Evolutionary conservation across 1,284 basidiomycete genomes (phyloP), one percentile per base, ranked within the genome.

Genomic region (Rhizoctonia solani): DNA sequence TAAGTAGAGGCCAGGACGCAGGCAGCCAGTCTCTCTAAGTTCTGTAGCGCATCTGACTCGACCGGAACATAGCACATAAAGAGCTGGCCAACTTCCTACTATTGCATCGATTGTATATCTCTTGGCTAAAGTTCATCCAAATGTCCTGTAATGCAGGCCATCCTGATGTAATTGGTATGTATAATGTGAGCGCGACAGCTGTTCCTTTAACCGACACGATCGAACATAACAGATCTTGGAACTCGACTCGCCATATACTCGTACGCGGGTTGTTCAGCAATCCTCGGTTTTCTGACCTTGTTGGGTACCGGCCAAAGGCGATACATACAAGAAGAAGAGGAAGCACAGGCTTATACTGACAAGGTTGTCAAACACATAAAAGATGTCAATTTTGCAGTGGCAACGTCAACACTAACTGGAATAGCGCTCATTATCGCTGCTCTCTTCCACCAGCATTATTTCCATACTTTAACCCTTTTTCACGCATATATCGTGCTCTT

Each of bases 401-500:
- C 34, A 37, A 61, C 44, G 2, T 37, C 32, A n/a, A 61, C 58
- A 4, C 46, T 61, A 13, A 61, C 58, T 19, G 58, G 58, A 14
- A 34, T 47, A 25, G 58, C 58, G 46, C 47, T 61, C 25, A 61
- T 61, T 11, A 32, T 32, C 4, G 58, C 58, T 5, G 46, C 58
- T 11, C 21, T 61, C 9, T 14, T 50, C 3, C 58, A 61, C 23
- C 29, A 61, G 25, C 58, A 37, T 23, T 27, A 27, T 16, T 41
- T 50, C n/a, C 58, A 61, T 19, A 41, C 13, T n/a, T 50, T 61
- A 30, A 32, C 27, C 16, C 46, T 61, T 13, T 61, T 61, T 21
- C 58, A 61, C 25, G 58, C 47, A 13, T 61, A 61, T 21, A 61
- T 47, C 21, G 58, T 61, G 16, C 34, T 61, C n/a, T 32, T 61